These are phyloP conservation scores for Collybiopsis luxurians DNA, from an alignment of 768 basidiomycete genomes.

Conservation along the genomic window DNA sequence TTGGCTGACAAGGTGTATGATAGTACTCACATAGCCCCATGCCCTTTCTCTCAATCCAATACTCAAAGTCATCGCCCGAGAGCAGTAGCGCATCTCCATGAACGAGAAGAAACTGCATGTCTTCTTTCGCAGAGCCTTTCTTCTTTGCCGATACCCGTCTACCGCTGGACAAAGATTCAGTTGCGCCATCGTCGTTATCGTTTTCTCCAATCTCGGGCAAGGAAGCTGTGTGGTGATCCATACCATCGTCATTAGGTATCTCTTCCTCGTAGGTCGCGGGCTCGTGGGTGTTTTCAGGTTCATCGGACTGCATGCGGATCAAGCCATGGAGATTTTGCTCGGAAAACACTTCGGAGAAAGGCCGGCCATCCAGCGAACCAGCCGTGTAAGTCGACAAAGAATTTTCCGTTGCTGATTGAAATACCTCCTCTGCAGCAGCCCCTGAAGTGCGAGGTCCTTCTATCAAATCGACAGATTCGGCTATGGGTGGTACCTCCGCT, in stretches of 20 bases:
- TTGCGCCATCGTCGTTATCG: background rate
- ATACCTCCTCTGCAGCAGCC: too few relatives aligned
- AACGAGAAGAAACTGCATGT: slow-evolving; percentile 28
- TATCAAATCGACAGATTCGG: too few relatives aligned
- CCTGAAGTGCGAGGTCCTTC: too few relatives aligned
- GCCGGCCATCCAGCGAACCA: too few relatives aligned
- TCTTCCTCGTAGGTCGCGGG: background rate
- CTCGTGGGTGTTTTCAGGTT: background rate
- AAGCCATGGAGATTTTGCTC: background rate
- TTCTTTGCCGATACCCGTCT: background rate
- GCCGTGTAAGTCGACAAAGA: too few relatives aligned
- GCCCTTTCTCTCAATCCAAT: slow-evolving; percentile 16
- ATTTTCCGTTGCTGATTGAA: too few relatives aligned
- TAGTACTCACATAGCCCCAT: slow-evolving; percentile 3
- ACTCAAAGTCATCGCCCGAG: slow-evolving; percentile 35
- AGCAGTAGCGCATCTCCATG: slow-evolving; percentile 38
- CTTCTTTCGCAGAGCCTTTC: background rate
- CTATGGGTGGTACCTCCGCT: too few relatives aligned
- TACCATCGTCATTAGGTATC: background rate
- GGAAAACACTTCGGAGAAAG: too few relatives aligned
- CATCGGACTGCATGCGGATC: background rate
- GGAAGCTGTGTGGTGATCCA: background rate
- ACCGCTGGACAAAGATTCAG: background rate
- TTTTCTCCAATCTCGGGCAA: background rate
- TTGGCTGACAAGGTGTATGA: background rate